A percentile compares a stretch with the other conserved stretches of the same genome.
Conservation (phyloP, 1,284 basidiomycete species). For the Heterobasidion parviporum region DNA sequence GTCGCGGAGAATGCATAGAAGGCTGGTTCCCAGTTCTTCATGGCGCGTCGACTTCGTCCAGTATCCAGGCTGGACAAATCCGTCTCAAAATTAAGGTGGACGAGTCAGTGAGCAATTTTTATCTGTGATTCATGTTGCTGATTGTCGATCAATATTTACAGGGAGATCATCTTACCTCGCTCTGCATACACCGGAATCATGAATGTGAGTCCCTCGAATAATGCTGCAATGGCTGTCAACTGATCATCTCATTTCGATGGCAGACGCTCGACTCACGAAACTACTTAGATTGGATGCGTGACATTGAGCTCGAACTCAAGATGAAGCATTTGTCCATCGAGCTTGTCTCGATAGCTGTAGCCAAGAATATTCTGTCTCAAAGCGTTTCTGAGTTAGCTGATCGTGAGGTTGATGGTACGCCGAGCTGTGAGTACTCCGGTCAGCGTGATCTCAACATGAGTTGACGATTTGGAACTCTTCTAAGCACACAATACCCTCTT, state of each 20-base stretch:
- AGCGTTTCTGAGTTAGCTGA: constrained; percentile 59
- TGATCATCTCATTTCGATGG: background rate
- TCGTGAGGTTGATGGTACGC: constrained; percentile 55
- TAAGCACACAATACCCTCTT: constrained; percentile 35
- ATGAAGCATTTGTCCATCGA: constrained; percentile 51
- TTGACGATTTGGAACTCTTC: background rate
- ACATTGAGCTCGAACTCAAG: constrained; percentile 60
- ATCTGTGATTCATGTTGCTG: constrained; percentile 2
- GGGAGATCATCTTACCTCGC: constrained; percentile 68
- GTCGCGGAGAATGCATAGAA: constrained; percentile 63
- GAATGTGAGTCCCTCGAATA: constrained; percentile 5
- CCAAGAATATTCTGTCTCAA: constrained; percentile 52
- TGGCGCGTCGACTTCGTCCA: constrained; percentile 33
- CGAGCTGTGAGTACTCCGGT: constrained; percentile 20
- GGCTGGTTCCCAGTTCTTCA: constrained; percentile 78
- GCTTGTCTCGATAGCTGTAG: constrained; percentile 61
- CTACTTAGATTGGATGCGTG: constrained; percentile 64
- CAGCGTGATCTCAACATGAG: background rate
- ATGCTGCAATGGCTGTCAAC: constrained; percentile 6
- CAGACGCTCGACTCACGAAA: constrained; percentile 59
- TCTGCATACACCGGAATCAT: constrained; percentile 43
- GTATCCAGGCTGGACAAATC: constrained; percentile 65
- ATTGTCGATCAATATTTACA: constrained; percentile 20
- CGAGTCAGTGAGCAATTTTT: constrained; percentile 47
- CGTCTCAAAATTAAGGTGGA: constrained; percentile 63